phyloP scores from a whole-genome alignment of 2,329 filamentous ascomycete species.

The Colletotrichum eleusines region DNA sequence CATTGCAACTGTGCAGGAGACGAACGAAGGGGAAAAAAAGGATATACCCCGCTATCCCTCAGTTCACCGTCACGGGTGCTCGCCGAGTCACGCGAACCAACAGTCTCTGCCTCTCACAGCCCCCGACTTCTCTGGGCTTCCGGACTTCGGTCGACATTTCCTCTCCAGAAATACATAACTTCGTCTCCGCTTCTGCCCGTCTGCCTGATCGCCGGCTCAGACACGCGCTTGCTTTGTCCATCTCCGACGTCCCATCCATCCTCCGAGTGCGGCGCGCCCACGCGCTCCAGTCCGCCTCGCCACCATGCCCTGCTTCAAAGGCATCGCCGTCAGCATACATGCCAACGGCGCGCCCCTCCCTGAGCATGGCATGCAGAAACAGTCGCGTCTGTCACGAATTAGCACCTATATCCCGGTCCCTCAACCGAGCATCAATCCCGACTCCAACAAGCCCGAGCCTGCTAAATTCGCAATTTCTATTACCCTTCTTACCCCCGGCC shows the following conservation, averaged over 20 bases:
- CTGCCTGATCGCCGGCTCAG: neutral
- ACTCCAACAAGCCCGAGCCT: slow-evolving; percentile 84
- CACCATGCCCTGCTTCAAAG: slow-evolving; percentile 96
- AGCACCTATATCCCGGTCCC: slow-evolving; percentile 98
- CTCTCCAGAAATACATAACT: neutral
- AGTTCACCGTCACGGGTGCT: neutral
- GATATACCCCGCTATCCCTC: slow-evolving; percentile 9
- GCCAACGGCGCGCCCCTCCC: slow-evolving; percentile 82
- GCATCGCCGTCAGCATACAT: slow-evolving; percentile 98
- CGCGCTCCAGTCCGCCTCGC: slow-evolving; percentile 24
- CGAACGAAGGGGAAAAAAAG: neutral
- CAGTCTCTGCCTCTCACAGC: neutral
- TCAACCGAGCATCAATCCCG: slow-evolving; percentile 75
- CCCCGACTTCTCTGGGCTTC: neutral
- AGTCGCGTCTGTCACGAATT: slow-evolving; percentile 90
- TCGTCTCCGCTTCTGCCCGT: neutral
- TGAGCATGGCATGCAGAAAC: slow-evolving; percentile 95
- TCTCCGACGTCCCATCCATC: neutral
- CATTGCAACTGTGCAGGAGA: neutral
- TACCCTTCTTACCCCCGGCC: slow-evolving; percentile 88
- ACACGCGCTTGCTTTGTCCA: slow-evolving; percentile 1
- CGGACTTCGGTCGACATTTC: neutral
- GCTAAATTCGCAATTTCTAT: slow-evolving; percentile 99
- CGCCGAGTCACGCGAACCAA: slow-evolving; percentile 3
- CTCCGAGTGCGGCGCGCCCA: slow-evolving; percentile 10